phyloP scores from a whole-genome alignment of 192 early-diverging fungal genomes.

The Coemansia sp. region DNA sequence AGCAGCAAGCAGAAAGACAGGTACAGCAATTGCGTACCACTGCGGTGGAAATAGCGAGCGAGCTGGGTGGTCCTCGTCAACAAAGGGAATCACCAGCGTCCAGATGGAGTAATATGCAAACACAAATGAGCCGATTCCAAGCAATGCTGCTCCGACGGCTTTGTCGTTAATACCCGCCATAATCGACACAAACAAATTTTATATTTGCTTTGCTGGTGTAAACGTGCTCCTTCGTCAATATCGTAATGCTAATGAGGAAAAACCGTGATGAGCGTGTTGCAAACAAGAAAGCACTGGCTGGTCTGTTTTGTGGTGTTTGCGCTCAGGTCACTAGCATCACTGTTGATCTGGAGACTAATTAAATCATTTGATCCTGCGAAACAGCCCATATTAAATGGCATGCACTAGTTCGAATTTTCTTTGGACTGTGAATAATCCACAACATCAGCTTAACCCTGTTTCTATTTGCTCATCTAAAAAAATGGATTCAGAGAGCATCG shows the following conservation, averaged over 20 bases:
- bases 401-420: too few relatives aligned
- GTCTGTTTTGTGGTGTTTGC: background rate
- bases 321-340: background rate
- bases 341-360: background rate
- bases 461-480: background rate
- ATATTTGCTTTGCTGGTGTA: background rate
- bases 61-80: conserved; percentile 71
- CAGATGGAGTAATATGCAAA: conserved; percentile 90
- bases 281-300: background rate
- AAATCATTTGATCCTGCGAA: background rate
- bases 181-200: background rate
- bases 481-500: background rate
- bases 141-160: conserved; percentile 72
- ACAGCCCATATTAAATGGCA: background rate
- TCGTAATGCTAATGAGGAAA: background rate
- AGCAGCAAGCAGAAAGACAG: conserved; percentile 76
- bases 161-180: conserved; percentile 66
- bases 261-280: background rate
- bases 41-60: conserved; percentile 77
- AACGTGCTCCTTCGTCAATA: background rate
- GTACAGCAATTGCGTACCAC: conserved; percentile 85
- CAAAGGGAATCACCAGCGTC: conserved; percentile 86
- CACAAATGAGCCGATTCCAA: conserved; percentile 67
- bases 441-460: background rate
- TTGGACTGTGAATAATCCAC: background rate